Evolutionary conservation across 2,329 filamentous ascomycete genomes (phyloP), one percentile per base, ranked within the genome.

Genomic region (Diaporthe citriasiana): DNA sequence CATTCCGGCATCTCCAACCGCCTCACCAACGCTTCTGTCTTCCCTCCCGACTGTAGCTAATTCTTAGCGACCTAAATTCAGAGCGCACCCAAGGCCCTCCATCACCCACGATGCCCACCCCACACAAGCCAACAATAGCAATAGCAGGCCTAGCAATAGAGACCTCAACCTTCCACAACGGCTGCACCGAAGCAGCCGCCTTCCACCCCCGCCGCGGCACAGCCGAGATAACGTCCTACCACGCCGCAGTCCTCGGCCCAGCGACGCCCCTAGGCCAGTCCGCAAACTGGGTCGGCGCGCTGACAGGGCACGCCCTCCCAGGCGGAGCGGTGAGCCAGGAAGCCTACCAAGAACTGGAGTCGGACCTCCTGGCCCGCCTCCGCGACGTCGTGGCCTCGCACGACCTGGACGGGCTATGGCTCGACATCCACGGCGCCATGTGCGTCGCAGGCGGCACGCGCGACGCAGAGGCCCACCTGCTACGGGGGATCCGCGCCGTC

Each of bases 341-440:
- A 2, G 84, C 86, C 0, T 89, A 87, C 75, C 86, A 88, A 72
- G 77, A 80, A 17, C 82, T 89, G 8, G 81, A 83, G 0, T 76
- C 30, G 0, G 86, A 87, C 72, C 85, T 87, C 1, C 57, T 85
- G 0, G 59, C 76, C 1, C 83, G 85, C 0, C 81, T 89, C 19
- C 50, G 70, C 0, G 77, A 77, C 0, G 84, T 88, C n/a, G 79
- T 81, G 0, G 76, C 78, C 0, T 78, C 78, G 27, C 75, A 77
- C 12, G 76, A 10, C 9, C 73, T 89, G 2, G 84, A 89, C 69
- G 88, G 88, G 1, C 77, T 89, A 10, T 89, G 87, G 87, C 87
- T 88, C 72, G 87, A 89, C 74, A 89, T 89, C 40, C 88, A 89
- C 76, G 88, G 88, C 19, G 88, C 88, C 5, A 89, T 89, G 87